Base-by-base conservation (phyloP, 148 eudicot genomes). In the Drosera capensis region DNA sequence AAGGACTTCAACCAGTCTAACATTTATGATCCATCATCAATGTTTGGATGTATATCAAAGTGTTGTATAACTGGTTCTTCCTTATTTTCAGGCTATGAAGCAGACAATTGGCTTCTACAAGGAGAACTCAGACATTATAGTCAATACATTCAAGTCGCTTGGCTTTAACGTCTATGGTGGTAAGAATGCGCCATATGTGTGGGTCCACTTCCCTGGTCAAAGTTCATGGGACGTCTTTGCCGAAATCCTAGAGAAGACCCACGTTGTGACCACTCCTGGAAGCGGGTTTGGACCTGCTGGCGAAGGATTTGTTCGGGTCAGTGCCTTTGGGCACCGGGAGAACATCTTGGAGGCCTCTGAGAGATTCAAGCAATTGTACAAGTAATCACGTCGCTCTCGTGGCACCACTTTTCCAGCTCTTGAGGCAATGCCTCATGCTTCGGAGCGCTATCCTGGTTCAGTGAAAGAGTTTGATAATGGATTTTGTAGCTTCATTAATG, bases 191-290 rank as follows among this genome's bases (percentile, higher is more conserved):
- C 96, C 96, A 8, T 81, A 81, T 37, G 96, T 86, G 51, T 86
- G 96, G 96, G 81, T 86, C 17, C 81, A 81, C 68, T 86, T 86
- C 56, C 93, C 96, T 11, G 96, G 96, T 5, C 74, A 30, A 46
- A 87, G 82, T 56, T 87, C 96, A 11, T 87, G 96, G 96, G 96
- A 87, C 25, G 94, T 82, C 38, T 87, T 87, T 46, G 50, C 75
- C 7, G 96, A 87, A 71, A 82, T 87, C 31, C 85, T 82, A 0
- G 88, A 81, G 83, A 86, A 86, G 78, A 81, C 93, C 35, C 96
- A 75, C 45, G 74, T 77, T 39, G 85, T 82, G 5, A 77, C 82
- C 5, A 79, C 96, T 3, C 90, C 96, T 35, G 94, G 94, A 20
- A 77, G 94, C 49, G 94, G 90, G 14, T 86, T 82, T 53, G 96